phyloP scores from a whole-genome alignment of 2,329 filamentous ascomycete species.

The Monilinia vaccinii-corymbosi region DNA sequence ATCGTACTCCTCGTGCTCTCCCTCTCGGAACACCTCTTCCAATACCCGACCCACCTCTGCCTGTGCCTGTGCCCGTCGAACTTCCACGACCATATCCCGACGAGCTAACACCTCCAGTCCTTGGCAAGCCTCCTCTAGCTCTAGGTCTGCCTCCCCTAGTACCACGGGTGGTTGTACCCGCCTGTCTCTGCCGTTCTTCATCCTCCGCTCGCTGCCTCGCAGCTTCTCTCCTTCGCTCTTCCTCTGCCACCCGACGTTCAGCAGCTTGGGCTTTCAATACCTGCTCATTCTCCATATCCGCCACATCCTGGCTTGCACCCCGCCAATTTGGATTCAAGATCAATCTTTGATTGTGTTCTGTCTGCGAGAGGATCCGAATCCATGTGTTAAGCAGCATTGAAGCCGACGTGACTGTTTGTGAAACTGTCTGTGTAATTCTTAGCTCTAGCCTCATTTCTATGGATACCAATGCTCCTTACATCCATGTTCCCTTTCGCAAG shows the following conservation, averaged over 20 bases:
- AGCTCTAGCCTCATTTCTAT: neutral
- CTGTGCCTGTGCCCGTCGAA: slow-evolving; percentile 20
- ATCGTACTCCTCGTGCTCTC: slow-evolving; percentile 41
- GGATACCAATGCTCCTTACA: slow-evolving; percentile 35
- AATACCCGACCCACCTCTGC: slow-evolving; percentile 35
- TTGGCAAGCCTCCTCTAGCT: slow-evolving; percentile 22
- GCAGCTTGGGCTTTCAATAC: slow-evolving; percentile 64
- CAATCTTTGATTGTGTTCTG: slow-evolving; percentile 91
- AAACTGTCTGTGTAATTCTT: slow-evolving; percentile 56
- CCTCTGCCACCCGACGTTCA: slow-evolving; percentile 67
- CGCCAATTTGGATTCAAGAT: slow-evolving; percentile 85
- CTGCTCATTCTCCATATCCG: slow-evolving; percentile 78
- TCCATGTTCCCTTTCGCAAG: slow-evolving; percentile 71
- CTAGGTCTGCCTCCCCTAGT: slow-evolving; percentile 24
- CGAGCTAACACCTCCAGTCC: slow-evolving; percentile 20
- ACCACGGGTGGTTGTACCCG: slow-evolving; percentile 32
- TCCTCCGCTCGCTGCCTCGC: slow-evolving; percentile 55
- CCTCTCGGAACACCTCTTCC: slow-evolving; percentile 42
- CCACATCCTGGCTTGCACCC: slow-evolving; percentile 75
- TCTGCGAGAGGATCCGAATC: slow-evolving; percentile 92
- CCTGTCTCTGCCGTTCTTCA: slow-evolving; percentile 39
- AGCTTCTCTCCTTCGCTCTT: slow-evolving; percentile 68
- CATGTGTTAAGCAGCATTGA: slow-evolving; percentile 88
- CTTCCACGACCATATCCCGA: slow-evolving; percentile 15
- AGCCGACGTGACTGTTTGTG: slow-evolving; percentile 75